These are phyloP conservation scores for Malassezia slooffiae DNA, from an alignment of 1,284 basidiomycete species.

Conservation along the genomic window DNA sequence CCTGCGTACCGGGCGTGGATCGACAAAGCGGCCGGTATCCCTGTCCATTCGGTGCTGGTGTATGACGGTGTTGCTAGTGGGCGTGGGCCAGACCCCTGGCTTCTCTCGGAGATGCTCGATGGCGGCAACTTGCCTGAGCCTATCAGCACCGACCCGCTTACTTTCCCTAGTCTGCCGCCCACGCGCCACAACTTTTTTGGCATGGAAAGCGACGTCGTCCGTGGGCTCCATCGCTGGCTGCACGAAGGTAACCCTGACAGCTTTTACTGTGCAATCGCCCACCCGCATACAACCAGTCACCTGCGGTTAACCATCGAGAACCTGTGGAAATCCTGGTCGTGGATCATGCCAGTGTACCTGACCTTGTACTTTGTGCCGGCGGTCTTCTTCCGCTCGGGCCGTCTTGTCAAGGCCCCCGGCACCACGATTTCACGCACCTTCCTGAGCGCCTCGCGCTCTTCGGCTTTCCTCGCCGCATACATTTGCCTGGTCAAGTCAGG, in stretches of 20 bases:
- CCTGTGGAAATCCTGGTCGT: conserved; percentile 58
- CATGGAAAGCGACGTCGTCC: conserved; percentile 30
- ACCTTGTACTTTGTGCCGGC: conserved; percentile 77
- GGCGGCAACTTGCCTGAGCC: conserved; percentile 35
- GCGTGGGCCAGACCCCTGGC: conserved; percentile 2
- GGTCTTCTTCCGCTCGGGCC: conserved; percentile 39
- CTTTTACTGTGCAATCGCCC: conserved; percentile 51
- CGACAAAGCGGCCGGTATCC: conserved; percentile 32
- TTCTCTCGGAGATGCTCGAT: conserved; percentile 20
- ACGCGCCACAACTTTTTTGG: conserved; percentile 27
- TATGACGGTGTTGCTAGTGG: not conserved
- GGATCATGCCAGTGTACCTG: conserved; percentile 56
- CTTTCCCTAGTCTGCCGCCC: conserved; percentile 26
- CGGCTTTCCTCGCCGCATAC: conserved; percentile 76
- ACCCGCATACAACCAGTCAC: conserved; percentile 69
- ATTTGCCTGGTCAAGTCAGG: conserved; percentile 75
- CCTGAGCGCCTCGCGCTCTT: conserved; percentile 68
- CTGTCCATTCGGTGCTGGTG: not conserved
- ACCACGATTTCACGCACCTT: conserved; percentile 50
- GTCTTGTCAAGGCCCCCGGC: conserved; percentile 33
- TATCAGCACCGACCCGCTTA: conserved; percentile 22
- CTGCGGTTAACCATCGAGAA: conserved; percentile 59
- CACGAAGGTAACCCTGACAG: conserved; percentile 22
- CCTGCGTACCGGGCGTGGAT: conserved; percentile 38
- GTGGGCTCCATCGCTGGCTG: conserved; percentile 30